These are phyloP conservation scores for Pseudonitzschia multiseries DNA, from an alignment of 108 stramenopile genomes.

Conservation along the genomic window DNA sequence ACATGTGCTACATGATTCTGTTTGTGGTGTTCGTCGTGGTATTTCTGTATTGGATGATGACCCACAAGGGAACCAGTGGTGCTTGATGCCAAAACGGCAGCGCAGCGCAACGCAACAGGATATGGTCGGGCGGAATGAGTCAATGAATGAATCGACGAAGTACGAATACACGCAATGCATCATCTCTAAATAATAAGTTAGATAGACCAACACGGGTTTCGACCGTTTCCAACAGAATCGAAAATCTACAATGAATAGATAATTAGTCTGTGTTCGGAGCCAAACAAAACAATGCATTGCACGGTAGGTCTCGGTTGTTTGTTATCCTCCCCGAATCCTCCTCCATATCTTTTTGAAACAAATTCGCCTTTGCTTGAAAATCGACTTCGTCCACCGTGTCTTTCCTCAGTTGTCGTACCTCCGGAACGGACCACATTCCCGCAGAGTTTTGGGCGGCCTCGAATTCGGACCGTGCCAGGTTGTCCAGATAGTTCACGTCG, in stretches of 20 bases:
- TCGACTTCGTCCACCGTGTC: conserved; percentile 60
- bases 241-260: too few species aligned
- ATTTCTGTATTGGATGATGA: conserved; percentile 84
- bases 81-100: too few species aligned
- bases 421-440: conserved; percentile 68
- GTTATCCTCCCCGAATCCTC: conserved; percentile 34
- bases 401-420: conserved; percentile 39
- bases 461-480: conserved; percentile 56
- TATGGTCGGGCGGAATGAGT: too few species aligned
- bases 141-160: too few species aligned
- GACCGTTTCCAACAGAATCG: neutral
- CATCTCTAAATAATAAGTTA: neutral
- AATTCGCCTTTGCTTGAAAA: conserved; percentile 50
- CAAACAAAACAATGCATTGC: too few species aligned
- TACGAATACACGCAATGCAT: too few species aligned
- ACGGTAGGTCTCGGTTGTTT: neutral
- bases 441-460: conserved; percentile 46
- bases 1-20: conserved; percentile 87
- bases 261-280: too few species aligned
- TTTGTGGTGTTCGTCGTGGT: conserved; percentile 84
- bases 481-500: conserved; percentile 64
- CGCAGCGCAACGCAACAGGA: neutral
- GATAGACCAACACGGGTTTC: neutral
- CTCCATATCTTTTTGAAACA: conserved; percentile 45
- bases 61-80: conserved; percentile 43